Percentiles rank a stretch among this genome's conserved stretches.
These are phyloP conservation scores for Saxispiralis lemnorum DNA, from an alignment of 495 filamentous ascomycete genomes.

Conservation along the genomic window DNA sequence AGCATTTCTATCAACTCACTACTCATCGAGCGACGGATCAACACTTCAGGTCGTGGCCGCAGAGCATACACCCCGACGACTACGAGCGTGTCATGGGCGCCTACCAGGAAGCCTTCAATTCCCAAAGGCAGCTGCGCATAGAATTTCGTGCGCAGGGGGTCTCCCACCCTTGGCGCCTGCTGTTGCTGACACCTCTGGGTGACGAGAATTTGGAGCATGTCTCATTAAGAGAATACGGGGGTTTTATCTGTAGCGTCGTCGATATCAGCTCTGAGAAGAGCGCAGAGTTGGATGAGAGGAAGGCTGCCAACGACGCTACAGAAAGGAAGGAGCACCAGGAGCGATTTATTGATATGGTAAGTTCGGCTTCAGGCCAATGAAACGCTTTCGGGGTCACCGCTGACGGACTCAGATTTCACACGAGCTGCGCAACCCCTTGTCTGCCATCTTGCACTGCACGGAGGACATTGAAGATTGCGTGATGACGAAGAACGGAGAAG, in stretches of 20 bases:
- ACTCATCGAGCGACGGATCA: slow-evolving; percentile 16
- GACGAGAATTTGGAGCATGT: slow-evolving; percentile 15
- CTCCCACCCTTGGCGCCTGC: slow-evolving; percentile 20
- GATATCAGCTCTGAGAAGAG: slow-evolving; percentile 24
- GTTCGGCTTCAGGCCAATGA: too few relatives aligned
- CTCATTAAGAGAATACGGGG: slow-evolving; percentile 14
- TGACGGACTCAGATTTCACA: slow-evolving; percentile 12
- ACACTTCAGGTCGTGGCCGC: slow-evolving; percentile 22
- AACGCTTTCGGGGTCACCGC: not conserved
- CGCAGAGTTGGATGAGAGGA: slow-evolving; percentile 20
- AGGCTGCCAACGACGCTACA: slow-evolving; percentile 20
- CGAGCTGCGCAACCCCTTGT: slow-evolving; percentile 25
- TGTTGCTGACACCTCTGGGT: slow-evolving; percentile 19
- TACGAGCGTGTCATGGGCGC: slow-evolving; percentile 22
- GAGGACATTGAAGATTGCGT: slow-evolving; percentile 21
- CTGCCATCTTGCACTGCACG: slow-evolving; percentile 22
- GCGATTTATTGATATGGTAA: slow-evolving; percentile 19
- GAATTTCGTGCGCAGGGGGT: slow-evolving; percentile 19
- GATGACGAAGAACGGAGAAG: slow-evolving; percentile 4
- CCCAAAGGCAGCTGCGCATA: slow-evolving; percentile 15
- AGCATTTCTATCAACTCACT: slow-evolving; percentile 23
- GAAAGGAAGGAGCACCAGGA: slow-evolving; percentile 25
- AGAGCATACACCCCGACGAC: slow-evolving; percentile 22
- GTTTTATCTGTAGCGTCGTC: slow-evolving; percentile 23
- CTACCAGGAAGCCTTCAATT: slow-evolving; percentile 20